phyloP scores from a whole-genome alignment of 2,329 filamentous ascomycete species.

The Aspergillus fumigatiaffinis region DNA sequence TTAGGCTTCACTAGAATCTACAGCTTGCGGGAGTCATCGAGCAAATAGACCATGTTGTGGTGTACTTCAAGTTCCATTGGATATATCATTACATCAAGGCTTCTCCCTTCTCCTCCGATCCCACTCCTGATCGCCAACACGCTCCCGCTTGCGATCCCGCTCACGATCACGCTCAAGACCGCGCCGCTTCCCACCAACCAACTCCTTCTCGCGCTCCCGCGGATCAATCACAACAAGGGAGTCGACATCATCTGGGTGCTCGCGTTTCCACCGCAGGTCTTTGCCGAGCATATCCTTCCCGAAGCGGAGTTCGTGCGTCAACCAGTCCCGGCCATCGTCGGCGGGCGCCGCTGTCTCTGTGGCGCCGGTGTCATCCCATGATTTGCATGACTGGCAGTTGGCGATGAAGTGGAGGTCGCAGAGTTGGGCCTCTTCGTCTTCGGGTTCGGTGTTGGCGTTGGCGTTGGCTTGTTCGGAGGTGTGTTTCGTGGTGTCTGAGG shows the following conservation, averaged over 20 bases:
- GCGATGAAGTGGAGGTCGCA: slow-evolving; percentile 96
- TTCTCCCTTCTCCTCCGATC: slow-evolving; percentile 18
- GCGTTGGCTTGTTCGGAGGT: slow-evolving; percentile 6
- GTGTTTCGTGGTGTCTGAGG: slow-evolving; percentile 21
- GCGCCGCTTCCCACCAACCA: slow-evolving; percentile 60
- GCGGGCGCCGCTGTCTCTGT: slow-evolving; percentile 40
- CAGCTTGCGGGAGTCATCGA: no score
- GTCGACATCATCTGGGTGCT: slow-evolving; percentile 74
- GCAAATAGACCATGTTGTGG: background rate
- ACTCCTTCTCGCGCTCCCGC: slow-evolving; percentile 70
- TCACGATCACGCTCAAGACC: slow-evolving; percentile 44
- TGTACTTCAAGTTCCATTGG: background rate
- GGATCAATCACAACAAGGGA: slow-evolving; percentile 87
- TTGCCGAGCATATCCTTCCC: slow-evolving; percentile 88
- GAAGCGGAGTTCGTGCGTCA: slow-evolving; percentile 80
- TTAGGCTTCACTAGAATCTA: no score
- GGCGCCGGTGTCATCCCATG: slow-evolving; percentile 63
- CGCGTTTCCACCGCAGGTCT: slow-evolving; percentile 81
- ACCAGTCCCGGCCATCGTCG: slow-evolving; percentile 64
- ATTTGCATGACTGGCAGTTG: slow-evolving; percentile 85
- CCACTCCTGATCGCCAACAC: slow-evolving; percentile 35
- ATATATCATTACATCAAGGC: background rate
- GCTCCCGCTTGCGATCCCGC: slow-evolving; percentile 34
- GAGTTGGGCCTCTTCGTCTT: slow-evolving; percentile 65
- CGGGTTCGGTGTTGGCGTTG: slow-evolving; percentile 9